Percentiles rank a stretch among this genome's conserved stretches.
phyloP scores from a whole-genome alignment of 768 basidiomycete species.

The Mrakia hoshinonis region DNA sequence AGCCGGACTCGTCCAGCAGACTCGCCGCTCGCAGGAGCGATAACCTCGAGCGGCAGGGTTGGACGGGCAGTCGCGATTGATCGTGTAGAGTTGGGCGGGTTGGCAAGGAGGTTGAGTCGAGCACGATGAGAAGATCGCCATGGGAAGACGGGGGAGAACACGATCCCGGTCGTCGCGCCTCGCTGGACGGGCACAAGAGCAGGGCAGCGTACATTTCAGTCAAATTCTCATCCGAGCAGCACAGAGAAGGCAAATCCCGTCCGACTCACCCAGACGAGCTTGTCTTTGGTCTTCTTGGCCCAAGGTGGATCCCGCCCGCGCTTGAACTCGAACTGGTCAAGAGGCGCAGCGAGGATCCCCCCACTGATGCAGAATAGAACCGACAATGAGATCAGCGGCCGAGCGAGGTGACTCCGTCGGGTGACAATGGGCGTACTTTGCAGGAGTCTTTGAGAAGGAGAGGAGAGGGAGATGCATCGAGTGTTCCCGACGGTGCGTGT shows the following conservation, averaged over 20 bases:
- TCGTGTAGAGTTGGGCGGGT: background rate
- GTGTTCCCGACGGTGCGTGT: background rate
- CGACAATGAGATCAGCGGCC: background rate
- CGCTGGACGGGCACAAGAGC: background rate
- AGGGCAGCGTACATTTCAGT: background rate
- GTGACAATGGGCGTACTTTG: background rate
- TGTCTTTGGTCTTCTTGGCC: constrained; percentile 32
- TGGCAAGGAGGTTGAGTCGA: constrained; percentile 33
- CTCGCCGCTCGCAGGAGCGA: background rate
- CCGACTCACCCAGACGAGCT: constrained; percentile 35
- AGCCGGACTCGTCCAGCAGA: background rate
- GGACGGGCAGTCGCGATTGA: background rate
- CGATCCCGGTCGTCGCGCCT: constrained; percentile 35
- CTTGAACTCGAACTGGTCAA: background rate
- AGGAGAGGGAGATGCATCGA: constrained; percentile 2
- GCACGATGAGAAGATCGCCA: constrained; percentile 36
- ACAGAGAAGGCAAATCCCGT: too few species aligned
- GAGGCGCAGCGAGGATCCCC: background rate
- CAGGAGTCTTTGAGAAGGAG: background rate
- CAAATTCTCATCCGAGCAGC: too few species aligned
- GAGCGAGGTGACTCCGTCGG: background rate
- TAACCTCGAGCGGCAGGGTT: background rate
- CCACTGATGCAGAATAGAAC: background rate
- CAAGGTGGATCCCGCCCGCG: constrained; percentile 27
- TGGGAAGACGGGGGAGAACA: constrained; percentile 27